These are phyloP conservation scores for Mimosa bimucronata DNA, from an alignment of 306 rosid genomes.

Conservation along the genomic window DNA sequence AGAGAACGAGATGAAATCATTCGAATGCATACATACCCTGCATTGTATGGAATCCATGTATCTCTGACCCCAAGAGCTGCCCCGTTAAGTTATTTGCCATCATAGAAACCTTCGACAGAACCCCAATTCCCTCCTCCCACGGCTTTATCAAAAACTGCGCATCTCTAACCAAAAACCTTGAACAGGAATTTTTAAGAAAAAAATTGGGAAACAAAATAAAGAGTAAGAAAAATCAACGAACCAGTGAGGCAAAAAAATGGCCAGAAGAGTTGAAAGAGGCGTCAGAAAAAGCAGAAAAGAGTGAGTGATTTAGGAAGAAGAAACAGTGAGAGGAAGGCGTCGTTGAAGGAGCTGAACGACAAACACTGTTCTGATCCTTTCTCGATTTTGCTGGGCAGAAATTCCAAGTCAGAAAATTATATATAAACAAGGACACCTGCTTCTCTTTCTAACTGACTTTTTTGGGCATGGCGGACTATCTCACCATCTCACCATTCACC, in stretches of 20 bases:
- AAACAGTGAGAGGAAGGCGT: background rate
- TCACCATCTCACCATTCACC: too few relatives aligned
- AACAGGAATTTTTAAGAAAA: background rate
- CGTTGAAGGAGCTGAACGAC: conserved; percentile 35
- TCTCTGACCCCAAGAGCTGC: conserved; percentile 68
- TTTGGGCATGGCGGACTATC: background rate
- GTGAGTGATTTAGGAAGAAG: conserved; percentile 11
- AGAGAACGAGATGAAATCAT: background rate
- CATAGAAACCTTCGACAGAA: conserved; percentile 45
- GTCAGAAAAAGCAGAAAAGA: conserved; percentile 25
- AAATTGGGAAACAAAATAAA: conserved; percentile 7
- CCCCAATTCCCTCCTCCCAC: conserved; percentile 31
- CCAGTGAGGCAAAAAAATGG: background rate
- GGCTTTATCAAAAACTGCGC: conserved; percentile 12
- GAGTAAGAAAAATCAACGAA: background rate
- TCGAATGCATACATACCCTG: conserved; percentile 55
- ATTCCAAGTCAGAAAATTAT: background rate
- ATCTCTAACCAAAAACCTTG: background rate
- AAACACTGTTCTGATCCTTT: conserved; percentile 4
- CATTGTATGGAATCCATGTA: conserved; percentile 92
- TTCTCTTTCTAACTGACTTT: background rate
- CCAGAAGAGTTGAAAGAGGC: background rate
- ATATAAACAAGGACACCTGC: background rate
- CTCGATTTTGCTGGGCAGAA: conserved; percentile 12
- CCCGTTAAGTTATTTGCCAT: conserved; percentile 49